These are phyloP conservation scores for Picea glauca DNA, from an alignment of 75 land plant species.

Conservation along the genomic window DNA sequence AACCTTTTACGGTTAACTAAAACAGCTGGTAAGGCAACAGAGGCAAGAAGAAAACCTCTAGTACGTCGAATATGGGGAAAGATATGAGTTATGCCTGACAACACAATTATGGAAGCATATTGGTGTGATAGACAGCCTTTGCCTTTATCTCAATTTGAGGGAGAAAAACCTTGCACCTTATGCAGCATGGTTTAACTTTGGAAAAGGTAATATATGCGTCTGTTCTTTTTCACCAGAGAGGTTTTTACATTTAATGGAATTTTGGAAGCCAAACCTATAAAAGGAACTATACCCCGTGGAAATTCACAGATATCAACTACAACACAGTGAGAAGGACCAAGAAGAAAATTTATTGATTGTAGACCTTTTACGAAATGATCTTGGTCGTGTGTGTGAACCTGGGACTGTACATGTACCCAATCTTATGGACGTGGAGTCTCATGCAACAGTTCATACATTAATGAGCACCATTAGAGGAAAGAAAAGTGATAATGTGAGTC, in stretches of 20 bases:
- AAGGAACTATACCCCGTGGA: constrained; percentile 92
- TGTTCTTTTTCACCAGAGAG: constrained; percentile 97
- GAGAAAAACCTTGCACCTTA: constrained; percentile 93
- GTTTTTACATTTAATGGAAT: constrained; percentile 62
- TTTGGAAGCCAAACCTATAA: constrained; percentile 30
- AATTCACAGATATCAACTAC: constrained; percentile 45
- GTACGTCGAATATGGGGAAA: constrained; percentile 88
- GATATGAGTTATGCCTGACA: constrained; percentile 59
- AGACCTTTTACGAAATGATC: background rate
- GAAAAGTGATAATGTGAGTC: too few relatives aligned
- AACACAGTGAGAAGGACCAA: constrained; percentile 95
- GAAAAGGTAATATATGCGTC: constrained; percentile 49
- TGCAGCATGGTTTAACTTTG: constrained; percentile 39
- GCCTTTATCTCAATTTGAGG: constrained; percentile 71
- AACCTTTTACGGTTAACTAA: constrained; percentile 15
- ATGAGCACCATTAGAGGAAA: too few relatives aligned
- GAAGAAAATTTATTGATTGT: constrained; percentile 39
- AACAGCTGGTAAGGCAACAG: constrained; percentile 13
- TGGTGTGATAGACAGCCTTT: constrained; percentile 38
- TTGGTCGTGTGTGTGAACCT: constrained; percentile 91
- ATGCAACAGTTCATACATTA: constrained; percentile 90
- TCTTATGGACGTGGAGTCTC: constrained; percentile 70
- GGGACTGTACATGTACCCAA: constrained; percentile 51
- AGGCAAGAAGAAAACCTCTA: constrained; percentile 25
- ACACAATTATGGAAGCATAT: too few relatives aligned